Base-by-base conservation (phyloP, 495 filamentous ascomycete genomes). In the Polyplosphaeria fusca region DNA sequence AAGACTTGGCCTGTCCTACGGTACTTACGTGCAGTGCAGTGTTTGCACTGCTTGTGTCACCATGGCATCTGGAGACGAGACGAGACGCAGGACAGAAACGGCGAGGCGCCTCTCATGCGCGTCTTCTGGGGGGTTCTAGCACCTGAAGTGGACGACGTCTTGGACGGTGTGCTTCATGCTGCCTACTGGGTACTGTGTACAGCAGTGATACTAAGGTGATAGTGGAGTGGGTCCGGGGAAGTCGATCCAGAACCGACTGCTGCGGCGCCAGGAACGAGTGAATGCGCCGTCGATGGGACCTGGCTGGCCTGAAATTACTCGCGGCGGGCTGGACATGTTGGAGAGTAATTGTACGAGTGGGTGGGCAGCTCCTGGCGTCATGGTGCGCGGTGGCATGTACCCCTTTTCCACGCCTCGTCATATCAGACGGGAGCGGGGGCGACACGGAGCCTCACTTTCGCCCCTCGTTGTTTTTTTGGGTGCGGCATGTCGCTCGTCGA, bases 141-240 rank as follows among this genome's bases (percentile, higher is more conserved):
- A n/a, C n/a, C n/a, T n/a, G n/a, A n/a, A n/a, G n/a, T n/a, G n/a
- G n/a, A n/a, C n/a, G n/a, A n/a, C n/a, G n/a, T n/a, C n/a, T n/a
- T n/a, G n/a, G n/a, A n/a, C n/a, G n/a, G n/a, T n/a, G n/a, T n/a
- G n/a, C 60, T 52, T 47, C 47, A 52, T 57, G 60, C 60, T n/a
- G n/a, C n/a, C n/a, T n/a, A n/a, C n/a, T n/a, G n/a, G n/a, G n/a
- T n/a, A n/a, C n/a, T n/a, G n/a, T n/a, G n/a, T n/a, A n/a, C n/a
- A n/a, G n/a, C n/a, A n/a, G n/a, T n/a, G n/a, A n/a, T n/a, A n/a
- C n/a, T n/a, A n/a, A n/a, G n/a, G n/a, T n/a, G n/a, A n/a, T n/a
- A n/a, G n/a, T n/a, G n/a, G n/a, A n/a, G 61, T 64, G 61, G 61
- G 61, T 64, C 61, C 61, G 61, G 61, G 61, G 61, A 64, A 64